phyloP scores from a whole-genome alignment of 129 eudicot genomes.

The Helianthus tuberosus region DNA sequence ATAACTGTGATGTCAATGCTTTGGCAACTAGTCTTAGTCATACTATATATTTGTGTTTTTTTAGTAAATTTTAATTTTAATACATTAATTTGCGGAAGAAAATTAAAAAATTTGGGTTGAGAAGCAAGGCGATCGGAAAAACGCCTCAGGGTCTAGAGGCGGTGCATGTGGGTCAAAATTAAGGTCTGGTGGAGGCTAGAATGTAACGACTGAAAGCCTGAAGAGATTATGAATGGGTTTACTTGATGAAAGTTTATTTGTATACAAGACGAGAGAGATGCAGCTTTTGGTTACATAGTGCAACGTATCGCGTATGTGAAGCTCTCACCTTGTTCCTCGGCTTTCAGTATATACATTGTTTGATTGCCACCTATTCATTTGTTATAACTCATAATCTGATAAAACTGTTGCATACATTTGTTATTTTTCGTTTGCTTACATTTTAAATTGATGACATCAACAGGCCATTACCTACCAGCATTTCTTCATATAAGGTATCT shows the following conservation, averaged over 20 bases:
- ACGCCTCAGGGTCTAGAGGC: background rate
- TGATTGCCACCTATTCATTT: too few relatives aligned
- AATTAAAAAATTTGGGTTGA: too few relatives aligned
- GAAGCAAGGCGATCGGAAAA: background rate
- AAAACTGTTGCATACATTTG: constrained; percentile 27
- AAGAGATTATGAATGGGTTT: background rate
- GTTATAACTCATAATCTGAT: too few relatives aligned
- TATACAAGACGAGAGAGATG: background rate
- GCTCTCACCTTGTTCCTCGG: background rate
- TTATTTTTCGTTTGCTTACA: constrained; percentile 1
- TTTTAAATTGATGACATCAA: constrained; percentile 26
- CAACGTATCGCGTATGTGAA: background rate
- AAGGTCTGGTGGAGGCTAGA: background rate
- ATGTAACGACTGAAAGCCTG: too few relatives aligned
- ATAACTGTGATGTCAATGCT: too few relatives aligned
- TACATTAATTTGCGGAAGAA: too few relatives aligned
- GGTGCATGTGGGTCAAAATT: too few relatives aligned
- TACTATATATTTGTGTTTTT: too few relatives aligned
- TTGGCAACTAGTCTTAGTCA: too few relatives aligned
- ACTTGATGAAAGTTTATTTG: too few relatives aligned
- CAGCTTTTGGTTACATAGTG: background rate
- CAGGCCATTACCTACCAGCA: constrained; percentile 9
- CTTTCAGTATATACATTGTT: too few relatives aligned
- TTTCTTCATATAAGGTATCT: constrained; percentile 95
- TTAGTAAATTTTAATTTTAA: too few relatives aligned